phyloP scores from a whole-genome alignment of 2,329 filamentous ascomycete species.

The Aschersonia sp. region DNA sequence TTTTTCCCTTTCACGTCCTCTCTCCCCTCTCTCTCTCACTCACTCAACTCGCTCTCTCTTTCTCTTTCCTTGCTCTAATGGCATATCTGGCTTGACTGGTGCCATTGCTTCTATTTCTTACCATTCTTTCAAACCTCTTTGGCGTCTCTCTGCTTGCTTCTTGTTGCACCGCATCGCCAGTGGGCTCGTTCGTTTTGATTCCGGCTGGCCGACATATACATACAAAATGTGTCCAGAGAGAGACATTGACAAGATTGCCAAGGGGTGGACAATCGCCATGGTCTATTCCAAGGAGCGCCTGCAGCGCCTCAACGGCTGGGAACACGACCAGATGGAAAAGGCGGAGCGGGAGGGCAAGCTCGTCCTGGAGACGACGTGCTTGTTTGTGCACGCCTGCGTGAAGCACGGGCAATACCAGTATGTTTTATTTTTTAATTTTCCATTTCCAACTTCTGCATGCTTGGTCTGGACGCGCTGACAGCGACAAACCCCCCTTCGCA shows the following conservation, averaged over 20 bases:
- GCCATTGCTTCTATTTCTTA: too few relatives aligned
- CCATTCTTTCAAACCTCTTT: too few relatives aligned
- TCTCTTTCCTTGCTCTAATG: background rate
- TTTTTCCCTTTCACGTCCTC: background rate
- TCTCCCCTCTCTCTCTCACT: background rate
- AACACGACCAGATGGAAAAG: conserved; percentile 17
- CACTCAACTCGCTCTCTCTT: background rate
- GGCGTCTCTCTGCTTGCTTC: too few relatives aligned
- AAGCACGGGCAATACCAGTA: conserved; percentile 22
- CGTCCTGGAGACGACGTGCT: conserved; percentile 22
- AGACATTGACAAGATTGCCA: conserved; percentile 19
- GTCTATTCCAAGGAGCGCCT: conserved; percentile 19
- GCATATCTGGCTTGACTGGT: background rate
- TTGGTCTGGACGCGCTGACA: background rate
- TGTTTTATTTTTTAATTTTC: background rate
- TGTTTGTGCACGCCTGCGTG: conserved; percentile 24
- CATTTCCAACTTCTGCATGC: too few relatives aligned
- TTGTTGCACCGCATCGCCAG: too few relatives aligned
- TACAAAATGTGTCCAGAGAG: conserved; percentile 10
- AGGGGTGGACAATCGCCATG: conserved; percentile 23
- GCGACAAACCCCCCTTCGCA: conserved; percentile 4
- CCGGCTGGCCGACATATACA: too few relatives aligned
- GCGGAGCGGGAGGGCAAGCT: conserved; percentile 17
- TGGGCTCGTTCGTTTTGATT: too few relatives aligned
- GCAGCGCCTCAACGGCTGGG: conserved; percentile 15